Evolutionary conservation across 768 basidiomycete species (phyloP), one percentile per base, ranked within the genome.

Genomic region (Inosperma sp.): DNA sequence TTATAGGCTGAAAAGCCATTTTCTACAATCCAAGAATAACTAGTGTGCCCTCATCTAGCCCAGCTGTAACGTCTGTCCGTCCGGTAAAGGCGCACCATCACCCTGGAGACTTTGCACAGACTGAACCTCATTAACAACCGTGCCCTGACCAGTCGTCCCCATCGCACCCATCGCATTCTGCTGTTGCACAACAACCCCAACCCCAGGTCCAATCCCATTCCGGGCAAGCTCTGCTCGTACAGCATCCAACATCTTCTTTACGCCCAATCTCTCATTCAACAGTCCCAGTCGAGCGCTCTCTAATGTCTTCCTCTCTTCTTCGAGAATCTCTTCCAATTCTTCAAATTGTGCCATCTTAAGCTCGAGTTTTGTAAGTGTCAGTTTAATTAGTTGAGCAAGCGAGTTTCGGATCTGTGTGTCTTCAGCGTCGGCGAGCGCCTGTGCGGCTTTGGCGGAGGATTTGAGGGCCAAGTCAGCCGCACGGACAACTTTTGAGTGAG

Each of bases 331-430:
- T 65, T 99, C 96, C 51, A 99, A 74, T 66, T 91, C 86, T 65
- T 97, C 96, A 61, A 98, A 97, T 65, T 94, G 90, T 2, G 80
- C 70, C 83, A 93, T 89, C 76, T 99, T 98, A 48, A 95, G 74
- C 62, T 97, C 94, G 30, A 98, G 82, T 68, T 98, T 98, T 41
- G 78, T 90, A 59, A 80, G 75, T 52, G 78, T 90, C 49, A 89
- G 76, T 68, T 90, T 86, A 69, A 99, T 88, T 52, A 99, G 77
- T 30, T 83, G 80, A 3, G 91, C 82, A 40, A 98, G 82, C 2
- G 86, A 78, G 51, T 79, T 73, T 29, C 84, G 81, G 49, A 99
- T 89, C 52, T 89, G 84, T 0, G 73, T 65, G 57, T 95, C 88
- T 67, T 96, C 94, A 0, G 88, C 83, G 7, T 81, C 74, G 0